phyloP scores from a whole-genome alignment of 345 rosid genomes.

The Odontarrhena argentea region DNA sequence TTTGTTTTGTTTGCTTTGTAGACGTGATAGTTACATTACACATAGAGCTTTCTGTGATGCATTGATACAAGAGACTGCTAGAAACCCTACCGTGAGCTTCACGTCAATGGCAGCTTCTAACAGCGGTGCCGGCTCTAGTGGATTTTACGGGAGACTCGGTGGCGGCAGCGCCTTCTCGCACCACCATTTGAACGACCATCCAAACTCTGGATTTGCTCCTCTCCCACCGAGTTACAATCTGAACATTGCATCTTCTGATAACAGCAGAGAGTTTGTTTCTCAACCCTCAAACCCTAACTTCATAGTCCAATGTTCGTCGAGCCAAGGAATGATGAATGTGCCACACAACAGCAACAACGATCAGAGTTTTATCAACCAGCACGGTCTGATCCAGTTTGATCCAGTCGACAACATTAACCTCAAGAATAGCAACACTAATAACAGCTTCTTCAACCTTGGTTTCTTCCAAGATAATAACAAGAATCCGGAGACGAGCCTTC shows the following conservation, averaged over 20 bases:
- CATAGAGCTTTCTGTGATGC: slow-evolving; percentile 92
- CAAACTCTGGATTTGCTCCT: slow-evolving; percentile 29
- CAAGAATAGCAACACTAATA: slow-evolving; percentile 30
- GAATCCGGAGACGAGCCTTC: slow-evolving; percentile 35
- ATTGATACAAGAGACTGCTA: slow-evolving; percentile 71
- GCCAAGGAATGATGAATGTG: slow-evolving; percentile 32
- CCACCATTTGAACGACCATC: slow-evolving; percentile 45
- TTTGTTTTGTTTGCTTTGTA: slow-evolving; percentile 37
- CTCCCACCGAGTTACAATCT: slow-evolving; percentile 36
- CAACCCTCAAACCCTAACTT: slow-evolving; percentile 48
- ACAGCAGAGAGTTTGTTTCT: slow-evolving; percentile 44
- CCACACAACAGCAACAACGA: slow-evolving; percentile 29
- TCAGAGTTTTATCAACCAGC: slow-evolving; percentile 40
- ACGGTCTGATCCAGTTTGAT: slow-evolving; percentile 40
- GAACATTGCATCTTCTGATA: slow-evolving; percentile 38
- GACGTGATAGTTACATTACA: slow-evolving; percentile 89
- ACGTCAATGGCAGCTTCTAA: slow-evolving; percentile 39
- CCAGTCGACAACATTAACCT: slow-evolving; percentile 37
- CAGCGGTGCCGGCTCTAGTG: slow-evolving; percentile 15
- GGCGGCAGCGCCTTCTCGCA: slow-evolving; percentile 32
- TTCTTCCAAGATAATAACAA: slow-evolving; percentile 51
- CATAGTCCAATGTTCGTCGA: slow-evolving; percentile 49
- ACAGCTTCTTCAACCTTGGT: slow-evolving; percentile 60
- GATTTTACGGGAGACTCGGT: slow-evolving; percentile 55
- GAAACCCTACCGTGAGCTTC: slow-evolving; percentile 58